Evolutionary conservation across 345 rosid species (phyloP).

Genomic region (Syzygium grande): DNA sequence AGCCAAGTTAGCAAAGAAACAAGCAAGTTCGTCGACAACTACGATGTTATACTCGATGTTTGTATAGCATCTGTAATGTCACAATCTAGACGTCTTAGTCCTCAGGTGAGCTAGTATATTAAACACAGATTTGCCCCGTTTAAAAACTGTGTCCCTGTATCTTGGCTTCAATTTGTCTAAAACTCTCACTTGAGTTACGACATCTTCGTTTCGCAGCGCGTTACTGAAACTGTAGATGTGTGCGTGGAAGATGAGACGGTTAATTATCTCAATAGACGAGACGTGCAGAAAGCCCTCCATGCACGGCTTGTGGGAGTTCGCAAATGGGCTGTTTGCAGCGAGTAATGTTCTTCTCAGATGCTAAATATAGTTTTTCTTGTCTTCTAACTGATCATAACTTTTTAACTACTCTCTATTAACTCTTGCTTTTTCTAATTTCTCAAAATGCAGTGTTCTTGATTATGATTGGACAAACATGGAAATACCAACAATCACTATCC

Average conservation of each 20-base stretch:
- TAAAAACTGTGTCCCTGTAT: not conserved
- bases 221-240: constrained; percentile 72
- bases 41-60: constrained; percentile 94
- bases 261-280: constrained; percentile 74
- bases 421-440: not conserved
- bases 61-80: constrained; percentile 77
- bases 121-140: not conserved
- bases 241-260: constrained; percentile 96
- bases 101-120: constrained; percentile 32
- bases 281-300: constrained; percentile 88
- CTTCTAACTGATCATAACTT: not conserved
- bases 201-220: constrained; percentile 33
- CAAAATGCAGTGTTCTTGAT: constrained; percentile 55
- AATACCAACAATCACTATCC: constrained; percentile 61
- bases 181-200: not conserved
- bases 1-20: constrained; percentile 75
- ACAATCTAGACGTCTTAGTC: constrained; percentile 63
- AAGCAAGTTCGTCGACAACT: constrained; percentile 83
- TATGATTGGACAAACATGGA: constrained; percentile 76
- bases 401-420: not conserved
- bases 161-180: not conserved
- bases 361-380: not conserved
- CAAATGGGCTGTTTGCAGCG: constrained; percentile 86
- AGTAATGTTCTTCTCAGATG: constrained; percentile 26
- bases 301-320: constrained; percentile 82